Evolutionary conservation across 176 grass and related monocot species (phyloP).

Genomic region (Triticum timopheevii): DNA sequence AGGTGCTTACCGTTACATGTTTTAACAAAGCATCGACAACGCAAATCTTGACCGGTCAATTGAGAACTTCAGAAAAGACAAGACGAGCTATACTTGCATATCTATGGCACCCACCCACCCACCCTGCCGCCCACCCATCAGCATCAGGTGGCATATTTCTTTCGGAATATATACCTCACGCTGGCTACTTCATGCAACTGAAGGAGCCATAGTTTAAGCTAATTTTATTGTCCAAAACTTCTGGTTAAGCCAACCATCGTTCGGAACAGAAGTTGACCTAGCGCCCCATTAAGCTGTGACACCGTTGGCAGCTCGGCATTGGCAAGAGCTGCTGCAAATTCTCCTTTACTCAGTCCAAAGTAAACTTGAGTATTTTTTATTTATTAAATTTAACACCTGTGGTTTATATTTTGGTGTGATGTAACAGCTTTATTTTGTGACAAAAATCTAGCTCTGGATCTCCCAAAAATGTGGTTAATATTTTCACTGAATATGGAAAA

Average conservation of each 20-base stretch:
- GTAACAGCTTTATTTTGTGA: not conserved
- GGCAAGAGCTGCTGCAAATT: not conserved
- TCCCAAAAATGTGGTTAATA: not conserved
- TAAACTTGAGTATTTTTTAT: too few relatives aligned
- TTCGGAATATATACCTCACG: not conserved
- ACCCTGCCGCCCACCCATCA: not conserved
- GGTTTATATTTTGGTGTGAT: not conserved
- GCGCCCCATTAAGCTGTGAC: not conserved
- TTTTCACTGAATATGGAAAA: too few relatives aligned
- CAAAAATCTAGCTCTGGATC: not conserved
- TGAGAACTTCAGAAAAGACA: not conserved
- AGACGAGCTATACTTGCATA: not conserved
- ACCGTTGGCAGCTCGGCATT: not conserved
- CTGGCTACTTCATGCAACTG: not conserved
- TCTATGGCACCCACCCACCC: not conserved
- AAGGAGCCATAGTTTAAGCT: not conserved
- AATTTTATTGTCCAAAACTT: not conserved
- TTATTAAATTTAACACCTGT: too few relatives aligned
- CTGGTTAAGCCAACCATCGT: not conserved
- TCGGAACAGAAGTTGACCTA: not conserved
- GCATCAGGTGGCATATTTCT: not conserved
- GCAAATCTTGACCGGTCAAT: not conserved
- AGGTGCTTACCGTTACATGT: not conserved
- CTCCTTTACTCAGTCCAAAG: too few relatives aligned
- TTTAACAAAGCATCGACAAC: not conserved